These are phyloP conservation scores for Rosellinia necatrix DNA, from an alignment of 2,329 filamentous ascomycete genomes.

Conservation along the genomic window DNA sequence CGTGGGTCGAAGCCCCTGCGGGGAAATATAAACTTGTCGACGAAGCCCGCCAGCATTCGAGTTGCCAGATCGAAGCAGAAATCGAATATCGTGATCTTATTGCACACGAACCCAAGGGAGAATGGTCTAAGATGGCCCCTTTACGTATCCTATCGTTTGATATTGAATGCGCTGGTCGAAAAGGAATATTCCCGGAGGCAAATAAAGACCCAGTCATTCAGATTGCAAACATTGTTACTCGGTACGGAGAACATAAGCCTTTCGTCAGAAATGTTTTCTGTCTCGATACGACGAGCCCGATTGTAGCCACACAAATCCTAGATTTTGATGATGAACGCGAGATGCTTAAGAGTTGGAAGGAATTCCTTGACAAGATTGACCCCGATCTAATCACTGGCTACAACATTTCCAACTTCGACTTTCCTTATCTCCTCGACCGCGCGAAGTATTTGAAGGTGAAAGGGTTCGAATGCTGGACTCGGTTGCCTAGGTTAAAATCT, in stretches of 20 bases:
- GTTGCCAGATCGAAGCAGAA: conserved; percentile 93
- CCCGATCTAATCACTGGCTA: conserved; percentile 98
- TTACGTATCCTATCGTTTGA: conserved; percentile 93
- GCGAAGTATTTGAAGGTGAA: conserved; percentile 80
- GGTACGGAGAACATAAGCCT: conserved; percentile 92
- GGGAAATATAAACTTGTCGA: conserved; percentile 74
- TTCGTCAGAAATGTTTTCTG: conserved; percentile 98
- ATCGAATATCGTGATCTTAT: conserved; percentile 83
- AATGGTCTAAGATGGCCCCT: conserved; percentile 98
- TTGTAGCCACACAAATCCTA: conserved; percentile 92
- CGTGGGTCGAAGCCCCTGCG: conserved; percentile 87
- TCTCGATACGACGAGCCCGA: conserved; percentile 86
- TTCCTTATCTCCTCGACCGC: conserved; percentile 89
- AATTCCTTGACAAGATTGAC: conserved; percentile 88
- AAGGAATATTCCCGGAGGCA: conserved; percentile 95
- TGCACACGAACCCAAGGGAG: conserved; percentile 84
- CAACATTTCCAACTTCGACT: conserved; percentile 99
- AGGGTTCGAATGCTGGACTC: conserved; percentile 86
- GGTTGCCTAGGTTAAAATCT: conserved; percentile 73
- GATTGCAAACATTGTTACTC: conserved; percentile 93
- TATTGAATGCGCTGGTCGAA: conserved; percentile 97
- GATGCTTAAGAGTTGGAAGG: conserved; percentile 91
- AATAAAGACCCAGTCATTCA: conserved; percentile 94
- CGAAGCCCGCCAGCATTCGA: conserved; percentile 74
- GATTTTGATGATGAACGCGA: conserved; percentile 81